Percentiles rank a stretch among this genome's conserved stretches.
Evolutionary conservation across 306 rosid genomes (phyloP).

Genomic region (Prinsepia uniflora): DNA sequence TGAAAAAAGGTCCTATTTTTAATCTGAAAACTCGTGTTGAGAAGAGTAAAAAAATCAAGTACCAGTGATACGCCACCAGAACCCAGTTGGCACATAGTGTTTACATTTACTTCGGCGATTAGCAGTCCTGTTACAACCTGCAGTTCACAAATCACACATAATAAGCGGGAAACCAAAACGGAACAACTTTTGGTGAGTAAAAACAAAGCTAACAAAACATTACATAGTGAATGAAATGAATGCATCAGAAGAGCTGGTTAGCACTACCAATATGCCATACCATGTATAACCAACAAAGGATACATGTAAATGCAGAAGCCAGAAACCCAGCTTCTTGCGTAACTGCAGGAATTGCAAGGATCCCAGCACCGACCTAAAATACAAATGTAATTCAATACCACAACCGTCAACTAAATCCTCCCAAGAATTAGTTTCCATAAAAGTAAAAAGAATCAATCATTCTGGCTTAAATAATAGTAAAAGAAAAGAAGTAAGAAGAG

Average conservation of each 20-base stretch:
- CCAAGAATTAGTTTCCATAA: not conserved
- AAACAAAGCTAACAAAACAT: not conserved
- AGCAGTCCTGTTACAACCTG: slow-evolving; percentile 82
- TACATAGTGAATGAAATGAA: not conserved
- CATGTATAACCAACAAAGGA: slow-evolving; percentile 66
- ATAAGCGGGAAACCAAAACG: not conserved
- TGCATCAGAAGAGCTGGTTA: not conserved
- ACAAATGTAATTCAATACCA: not conserved
- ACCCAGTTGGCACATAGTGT: slow-evolving; percentile 81
- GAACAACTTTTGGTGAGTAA: not conserved
- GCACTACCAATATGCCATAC: slow-evolving; percentile 24
- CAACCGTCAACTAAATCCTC: not conserved
- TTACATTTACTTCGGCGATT: slow-evolving; percentile 73
- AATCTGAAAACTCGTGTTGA: too few species aligned
- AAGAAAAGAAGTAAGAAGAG: not conserved
- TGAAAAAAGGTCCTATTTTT: not conserved
- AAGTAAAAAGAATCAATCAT: not conserved
- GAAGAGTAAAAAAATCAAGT: too few species aligned
- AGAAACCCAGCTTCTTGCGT: slow-evolving; percentile 78
- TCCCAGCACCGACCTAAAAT: slow-evolving; percentile 69
- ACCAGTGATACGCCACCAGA: slow-evolving; percentile 77
- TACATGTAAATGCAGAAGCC: slow-evolving; percentile 64
- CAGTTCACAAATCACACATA: slow-evolving; percentile 6
- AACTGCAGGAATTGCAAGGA: slow-evolving; percentile 78
- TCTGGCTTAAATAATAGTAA: not conserved